phyloP scores from a whole-genome alignment of 2,329 filamentous ascomycete species.

The Dactylellina cionopaga region DNA sequence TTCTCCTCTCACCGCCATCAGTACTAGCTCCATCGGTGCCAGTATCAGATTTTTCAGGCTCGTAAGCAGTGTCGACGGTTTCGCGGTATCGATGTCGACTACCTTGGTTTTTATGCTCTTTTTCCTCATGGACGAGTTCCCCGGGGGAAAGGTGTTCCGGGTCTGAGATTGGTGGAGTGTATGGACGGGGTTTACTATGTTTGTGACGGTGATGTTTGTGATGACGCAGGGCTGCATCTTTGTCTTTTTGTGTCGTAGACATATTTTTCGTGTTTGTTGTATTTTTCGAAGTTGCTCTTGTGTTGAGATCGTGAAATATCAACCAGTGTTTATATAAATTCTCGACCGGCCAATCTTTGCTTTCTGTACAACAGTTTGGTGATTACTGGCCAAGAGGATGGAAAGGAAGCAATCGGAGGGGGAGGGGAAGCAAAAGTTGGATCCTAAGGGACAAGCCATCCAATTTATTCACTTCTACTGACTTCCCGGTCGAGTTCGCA shows the following conservation, averaged over 20 bases:
- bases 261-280: too few relatives aligned
- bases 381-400: neutral
- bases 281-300: neutral
- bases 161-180: slow-evolving; percentile 29
- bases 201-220: slow-evolving; percentile 25
- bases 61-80: slow-evolving; percentile 11
- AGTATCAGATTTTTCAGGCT: slow-evolving; percentile 16
- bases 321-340: too few relatives aligned
- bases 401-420: neutral
- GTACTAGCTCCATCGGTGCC: slow-evolving; percentile 26
- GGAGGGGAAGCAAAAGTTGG: slow-evolving; percentile 20
- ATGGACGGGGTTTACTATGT: slow-evolving; percentile 27
- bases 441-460: slow-evolving; percentile 9
- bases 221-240: slow-evolving; percentile 13
- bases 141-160: neutral
- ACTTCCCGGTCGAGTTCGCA: neutral
- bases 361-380: neutral
- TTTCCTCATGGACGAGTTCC: slow-evolving; percentile 15
- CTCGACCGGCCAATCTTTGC: slow-evolving; percentile 1
- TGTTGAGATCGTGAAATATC: neutral
- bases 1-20: slow-evolving; percentile 26
- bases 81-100: slow-evolving; percentile 35
- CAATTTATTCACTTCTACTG: slow-evolving; percentile 39
- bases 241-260: slow-evolving; percentile 49
- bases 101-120: slow-evolving; percentile 28